Base-by-base conservation (phyloP, 192 early-diverging fungal species). In the Backusella liffmaniae region DNA sequence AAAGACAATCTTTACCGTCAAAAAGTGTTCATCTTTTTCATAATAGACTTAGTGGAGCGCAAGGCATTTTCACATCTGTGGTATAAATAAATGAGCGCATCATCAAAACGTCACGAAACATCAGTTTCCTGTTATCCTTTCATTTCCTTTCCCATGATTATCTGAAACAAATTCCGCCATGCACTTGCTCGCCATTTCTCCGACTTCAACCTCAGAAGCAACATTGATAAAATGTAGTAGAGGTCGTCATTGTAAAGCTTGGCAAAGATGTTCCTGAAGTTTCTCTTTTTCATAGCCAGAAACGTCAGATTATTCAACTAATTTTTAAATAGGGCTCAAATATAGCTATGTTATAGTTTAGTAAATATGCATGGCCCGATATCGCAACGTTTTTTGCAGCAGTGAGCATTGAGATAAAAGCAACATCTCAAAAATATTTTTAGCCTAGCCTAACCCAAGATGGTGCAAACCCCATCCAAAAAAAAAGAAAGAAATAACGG, bases 111-210 rank as follows among this genome's bases (percentile, higher is more conserved):
- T 62, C 56, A 62, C 56, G 23, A 62, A 62, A 62, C 56, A 29
- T 29, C 56, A 62, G 9, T 26, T 62, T 29, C 56, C 12, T 29
- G 10, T 29, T 26, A 62, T 29, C 23, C 23, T 29, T 62, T 62
- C 26, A 62, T 13, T 62, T 26, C 56, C 10, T 29, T 62, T 62
- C 56, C 56, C 56, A 62, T 62, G 56, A 62, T 0, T 29, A 29
- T 62, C 56, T 62, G 56, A 62, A 62, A 62, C 56, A 62, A 62
- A 62, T 62, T 62, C 56, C 56, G 23, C 56, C 53, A 21, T 53
- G 21, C 8, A 9, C 21, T 23, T 10, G n/a, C 10, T 96, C 90
- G 97, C 98, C 93, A 97, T 98, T 88, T 99, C 97, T 65, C 97
- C 96, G 65, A 99, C 97, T 87, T 99, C 96, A 73, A 99, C 94